Conservation (phyloP, 495 filamentous ascomycete genomes). For the Usnea hakonensis region DNA sequence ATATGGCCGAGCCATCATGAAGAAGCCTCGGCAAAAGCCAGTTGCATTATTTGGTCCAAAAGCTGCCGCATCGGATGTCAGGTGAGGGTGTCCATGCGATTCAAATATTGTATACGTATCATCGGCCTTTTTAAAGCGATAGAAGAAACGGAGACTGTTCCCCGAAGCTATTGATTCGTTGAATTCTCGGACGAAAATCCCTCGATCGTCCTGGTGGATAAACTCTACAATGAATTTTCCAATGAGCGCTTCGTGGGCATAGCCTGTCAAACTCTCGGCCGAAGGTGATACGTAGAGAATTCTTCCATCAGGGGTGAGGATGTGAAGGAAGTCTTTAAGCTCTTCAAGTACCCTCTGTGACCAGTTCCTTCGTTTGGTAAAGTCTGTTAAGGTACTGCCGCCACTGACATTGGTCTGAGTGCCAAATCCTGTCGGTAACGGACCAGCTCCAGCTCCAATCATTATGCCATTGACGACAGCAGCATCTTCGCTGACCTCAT, state of each 20-base stretch:
- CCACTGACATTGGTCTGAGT: slow-evolving; percentile 39
- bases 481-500: slow-evolving; percentile 16
- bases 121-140: slow-evolving; percentile 73
- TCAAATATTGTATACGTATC: slow-evolving; percentile 74
- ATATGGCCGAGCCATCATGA: slow-evolving; percentile 90
- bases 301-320: slow-evolving; percentile 74
- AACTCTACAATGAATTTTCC: slow-evolving; percentile 68
- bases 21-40: slow-evolving; percentile 77
- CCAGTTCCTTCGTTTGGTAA: slow-evolving; percentile 83
- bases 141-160: slow-evolving; percentile 75
- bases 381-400: slow-evolving; percentile 66
- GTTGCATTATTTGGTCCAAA: slow-evolving; percentile 56
- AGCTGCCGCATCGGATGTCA: slow-evolving; percentile 53
- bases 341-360: slow-evolving; percentile 81
- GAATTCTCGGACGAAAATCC: slow-evolving; percentile 79
- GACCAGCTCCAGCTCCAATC: slow-evolving; percentile 46
- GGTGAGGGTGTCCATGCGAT: slow-evolving; percentile 83
- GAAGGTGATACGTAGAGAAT: slow-evolving; percentile 82
- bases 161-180: slow-evolving; percentile 84
- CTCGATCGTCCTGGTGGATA: slow-evolving; percentile 82
- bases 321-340: slow-evolving; percentile 79
- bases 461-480: slow-evolving; percentile 27
- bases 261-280: slow-evolving; percentile 68
- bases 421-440: slow-evolving; percentile 48
- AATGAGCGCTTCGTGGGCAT: slow-evolving; percentile 58